A percentile compares a stretch with the other conserved stretches of the same genome.
Conservation (phyloP, 257 asterid genomes). For the Solanum pinnatisectum region DNA sequence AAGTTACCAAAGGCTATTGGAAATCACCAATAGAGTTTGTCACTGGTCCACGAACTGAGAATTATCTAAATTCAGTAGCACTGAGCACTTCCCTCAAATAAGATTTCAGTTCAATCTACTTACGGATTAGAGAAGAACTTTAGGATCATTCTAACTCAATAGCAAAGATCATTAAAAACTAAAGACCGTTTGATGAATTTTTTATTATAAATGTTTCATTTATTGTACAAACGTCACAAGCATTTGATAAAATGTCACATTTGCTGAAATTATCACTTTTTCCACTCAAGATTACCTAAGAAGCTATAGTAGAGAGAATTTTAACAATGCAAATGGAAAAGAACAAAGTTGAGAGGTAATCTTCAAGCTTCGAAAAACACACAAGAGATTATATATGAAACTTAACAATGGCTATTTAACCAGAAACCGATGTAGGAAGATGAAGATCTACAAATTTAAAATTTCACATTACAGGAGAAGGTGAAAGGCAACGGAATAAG, state of each 20-base stretch:
- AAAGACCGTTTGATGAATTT: neutral
- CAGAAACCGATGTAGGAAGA: too few relatives aligned
- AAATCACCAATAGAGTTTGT: slow-evolving; percentile 27
- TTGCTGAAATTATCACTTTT: neutral
- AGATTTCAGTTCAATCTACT: neutral
- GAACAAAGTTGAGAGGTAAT: too few relatives aligned
- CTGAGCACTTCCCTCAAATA: neutral
- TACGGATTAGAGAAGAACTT: neutral
- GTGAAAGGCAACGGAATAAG: too few relatives aligned
- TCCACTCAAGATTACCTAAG: too few relatives aligned
- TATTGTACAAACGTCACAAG: neutral
- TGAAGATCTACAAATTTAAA: too few relatives aligned
- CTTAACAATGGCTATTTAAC: too few relatives aligned
- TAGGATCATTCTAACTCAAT: neutral
- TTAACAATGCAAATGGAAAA: too few relatives aligned
- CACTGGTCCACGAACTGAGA: neutral
- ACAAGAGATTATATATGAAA: too few relatives aligned
- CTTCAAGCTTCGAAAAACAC: too few relatives aligned
- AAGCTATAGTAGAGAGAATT: too few relatives aligned
- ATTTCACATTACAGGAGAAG: too few relatives aligned
- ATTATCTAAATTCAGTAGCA: neutral
- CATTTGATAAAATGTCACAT: neutral
- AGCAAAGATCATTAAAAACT: neutral
- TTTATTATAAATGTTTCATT: neutral
- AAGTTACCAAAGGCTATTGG: slow-evolving; percentile 30